phyloP scores from a whole-genome alignment of 495 filamentous ascomycete genomes.

The Pseudevernia furfuracea region DNA sequence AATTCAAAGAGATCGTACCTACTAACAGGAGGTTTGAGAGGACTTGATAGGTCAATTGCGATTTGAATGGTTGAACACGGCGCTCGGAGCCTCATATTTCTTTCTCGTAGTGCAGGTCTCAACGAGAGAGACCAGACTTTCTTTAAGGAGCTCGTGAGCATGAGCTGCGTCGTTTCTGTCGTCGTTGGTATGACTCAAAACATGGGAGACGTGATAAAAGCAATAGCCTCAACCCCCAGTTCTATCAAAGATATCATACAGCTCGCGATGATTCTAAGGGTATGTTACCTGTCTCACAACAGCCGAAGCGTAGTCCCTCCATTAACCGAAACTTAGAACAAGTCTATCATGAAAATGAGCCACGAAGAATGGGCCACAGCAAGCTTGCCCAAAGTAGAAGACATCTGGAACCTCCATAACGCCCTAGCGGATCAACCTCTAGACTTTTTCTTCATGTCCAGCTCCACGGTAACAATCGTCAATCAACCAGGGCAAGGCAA shows the following conservation, averaged over 20 bases:
- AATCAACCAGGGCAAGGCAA: conserved; percentile 35
- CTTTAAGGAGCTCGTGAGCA: conserved; percentile 13
- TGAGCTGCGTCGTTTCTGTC: conserved; percentile 6
- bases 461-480: conserved; percentile 14
- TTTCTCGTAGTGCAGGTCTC: conserved; percentile 36
- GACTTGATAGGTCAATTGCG: conserved; percentile 42
- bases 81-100: conserved; percentile 45
- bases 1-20: conserved; percentile 44
- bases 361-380: conserved; percentile 28
- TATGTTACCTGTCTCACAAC: neutral
- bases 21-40: conserved; percentile 50
- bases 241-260: conserved; percentile 20
- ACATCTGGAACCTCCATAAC: conserved; percentile 36
- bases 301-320: neutral
- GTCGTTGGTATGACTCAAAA: neutral
- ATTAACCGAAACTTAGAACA: conserved; percentile 18
- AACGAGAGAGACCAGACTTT: neutral
- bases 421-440: conserved; percentile 10
- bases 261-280: conserved; percentile 15
- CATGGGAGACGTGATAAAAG: conserved; percentile 9
- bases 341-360: conserved; percentile 29
- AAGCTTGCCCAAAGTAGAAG: conserved; percentile 35
- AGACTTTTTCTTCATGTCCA: conserved; percentile 26
- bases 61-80: conserved; percentile 49
- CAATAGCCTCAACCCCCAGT: neutral